Evolutionary conservation across 495 filamentous ascomycete species (phyloP).

Genomic region (Annulohypoxylon nitens): DNA sequence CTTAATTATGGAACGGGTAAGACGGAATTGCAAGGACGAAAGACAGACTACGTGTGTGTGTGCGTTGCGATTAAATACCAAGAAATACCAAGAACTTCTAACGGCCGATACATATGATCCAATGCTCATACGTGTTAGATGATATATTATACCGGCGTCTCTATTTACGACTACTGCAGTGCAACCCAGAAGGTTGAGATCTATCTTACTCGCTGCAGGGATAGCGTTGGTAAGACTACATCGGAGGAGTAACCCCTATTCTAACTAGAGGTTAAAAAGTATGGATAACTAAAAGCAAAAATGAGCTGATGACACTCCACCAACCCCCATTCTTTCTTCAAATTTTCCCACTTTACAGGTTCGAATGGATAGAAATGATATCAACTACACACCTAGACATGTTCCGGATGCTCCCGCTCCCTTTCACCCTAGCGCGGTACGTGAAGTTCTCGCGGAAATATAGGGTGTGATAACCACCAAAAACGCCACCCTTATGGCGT

Average conservation of each 20-base stretch:
- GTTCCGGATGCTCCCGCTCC: neutral
- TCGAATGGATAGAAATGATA: too few relatives aligned
- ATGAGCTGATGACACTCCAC: neutral
- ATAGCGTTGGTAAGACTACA: neutral
- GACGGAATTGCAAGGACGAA: neutral
- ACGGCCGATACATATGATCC: neutral
- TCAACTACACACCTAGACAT: neutral
- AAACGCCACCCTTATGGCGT: too few relatives aligned
- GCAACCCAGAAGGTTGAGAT: neutral
- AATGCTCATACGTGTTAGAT: neutral
- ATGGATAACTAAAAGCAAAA: neutral
- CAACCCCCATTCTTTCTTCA: neutral
- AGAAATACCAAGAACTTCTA: neutral
- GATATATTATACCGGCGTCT: neutral
- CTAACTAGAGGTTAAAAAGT: neutral
- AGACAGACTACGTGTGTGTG: neutral
- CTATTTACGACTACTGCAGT: neutral
- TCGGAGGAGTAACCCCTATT: neutral
- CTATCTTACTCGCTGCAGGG: neutral
- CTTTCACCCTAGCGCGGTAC: too few relatives aligned
- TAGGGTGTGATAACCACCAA: too few relatives aligned
- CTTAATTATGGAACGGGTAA: slow-evolving; percentile 30
- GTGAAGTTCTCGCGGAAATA: too few relatives aligned
- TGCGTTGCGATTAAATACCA: neutral
- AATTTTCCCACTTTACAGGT: neutral